Conservation (phyloP, 371 early-diverging fungal genomes). For the Lichtheimia ornata region DNA sequence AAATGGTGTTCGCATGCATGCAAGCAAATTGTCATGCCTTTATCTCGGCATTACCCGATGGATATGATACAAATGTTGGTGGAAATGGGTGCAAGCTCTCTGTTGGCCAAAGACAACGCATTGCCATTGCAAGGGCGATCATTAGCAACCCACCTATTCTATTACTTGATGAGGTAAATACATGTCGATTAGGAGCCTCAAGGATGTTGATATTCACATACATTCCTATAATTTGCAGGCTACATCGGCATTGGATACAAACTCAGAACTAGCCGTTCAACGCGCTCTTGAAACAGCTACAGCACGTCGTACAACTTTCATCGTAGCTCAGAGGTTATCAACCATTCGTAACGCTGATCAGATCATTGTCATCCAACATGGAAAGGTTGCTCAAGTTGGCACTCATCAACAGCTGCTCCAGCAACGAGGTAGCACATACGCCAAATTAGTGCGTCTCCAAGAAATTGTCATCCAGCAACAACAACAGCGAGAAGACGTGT, state of each 20-base stretch:
- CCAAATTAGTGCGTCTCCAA: constrained; percentile 60
- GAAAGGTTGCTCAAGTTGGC: constrained; percentile 71
- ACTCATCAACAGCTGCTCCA: constrained; percentile 65
- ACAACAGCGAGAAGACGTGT: neutral
- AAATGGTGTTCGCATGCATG: constrained; percentile 63
- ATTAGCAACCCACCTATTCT: constrained; percentile 46
- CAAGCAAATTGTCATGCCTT: constrained; percentile 77
- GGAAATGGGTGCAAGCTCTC: constrained; percentile 76
- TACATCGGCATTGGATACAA: constrained; percentile 76
- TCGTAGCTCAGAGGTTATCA: constrained; percentile 89
- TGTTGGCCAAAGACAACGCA: constrained; percentile 74
- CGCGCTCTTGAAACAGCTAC: constrained; percentile 78
- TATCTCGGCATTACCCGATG: constrained; percentile 71
- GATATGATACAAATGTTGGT: constrained; percentile 69
- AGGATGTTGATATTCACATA: neutral
- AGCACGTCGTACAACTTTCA: constrained; percentile 81
- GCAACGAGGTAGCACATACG: constrained; percentile 47
- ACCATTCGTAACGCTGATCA: constrained; percentile 79
- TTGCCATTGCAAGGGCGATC: constrained; percentile 52
- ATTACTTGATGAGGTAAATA: constrained; percentile 41
- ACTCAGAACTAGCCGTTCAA: constrained; percentile 81
- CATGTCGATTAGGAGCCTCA: neutral
- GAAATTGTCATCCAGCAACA: constrained; percentile 28
- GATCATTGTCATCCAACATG: constrained; percentile 80
- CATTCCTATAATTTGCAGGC: constrained; percentile 32